These are phyloP conservation scores for Penicillium sclerotiorum DNA, from an alignment of 2,329 filamentous ascomycete species.

Conservation along the genomic window DNA sequence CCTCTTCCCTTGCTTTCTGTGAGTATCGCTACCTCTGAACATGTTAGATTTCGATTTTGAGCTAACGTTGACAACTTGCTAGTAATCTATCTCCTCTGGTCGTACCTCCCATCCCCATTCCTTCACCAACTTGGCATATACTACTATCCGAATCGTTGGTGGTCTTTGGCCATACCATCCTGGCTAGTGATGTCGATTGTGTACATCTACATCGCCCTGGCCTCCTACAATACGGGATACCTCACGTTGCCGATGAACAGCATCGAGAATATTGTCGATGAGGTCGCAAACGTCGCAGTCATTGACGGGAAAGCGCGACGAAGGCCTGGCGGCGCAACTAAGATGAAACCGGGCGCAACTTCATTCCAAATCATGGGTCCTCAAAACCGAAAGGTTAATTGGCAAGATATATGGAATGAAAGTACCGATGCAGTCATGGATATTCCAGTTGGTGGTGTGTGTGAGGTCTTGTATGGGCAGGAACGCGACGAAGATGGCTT, in stretches of 20 bases:
- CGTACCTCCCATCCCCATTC: slow-evolving; percentile 87
- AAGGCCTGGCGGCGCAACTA: slow-evolving; percentile 46
- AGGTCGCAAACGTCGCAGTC: slow-evolving; percentile 80
- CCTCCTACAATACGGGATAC: slow-evolving; percentile 85
- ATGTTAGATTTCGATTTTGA: no score
- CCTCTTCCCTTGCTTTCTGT: slow-evolving; percentile 78
- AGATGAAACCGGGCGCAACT: slow-evolving; percentile 44
- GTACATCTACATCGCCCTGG: slow-evolving; percentile 93
- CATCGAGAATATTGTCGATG: slow-evolving; percentile 89
- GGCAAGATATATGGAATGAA: slow-evolving; percentile 83
- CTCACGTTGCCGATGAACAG: slow-evolving; percentile 78
- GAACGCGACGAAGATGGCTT: slow-evolving; percentile 43
- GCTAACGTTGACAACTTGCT: slow-evolving; percentile 6
- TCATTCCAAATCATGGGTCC: slow-evolving; percentile 46
- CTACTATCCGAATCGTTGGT: slow-evolving; percentile 98
- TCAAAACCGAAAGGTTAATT: slow-evolving; percentile 60
- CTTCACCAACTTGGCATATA: slow-evolving; percentile 90
- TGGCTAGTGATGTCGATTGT: slow-evolving; percentile 86
- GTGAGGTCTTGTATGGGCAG: slow-evolving; percentile 86
- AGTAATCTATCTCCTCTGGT: slow-evolving; percentile 74
- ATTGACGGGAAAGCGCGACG: slow-evolving; percentile 72
- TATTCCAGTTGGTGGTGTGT: slow-evolving; percentile 90
- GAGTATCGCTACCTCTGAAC: no score
- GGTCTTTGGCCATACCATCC: slow-evolving; percentile 87
- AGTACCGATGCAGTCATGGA: slow-evolving; percentile 98